These are phyloP conservation scores for Sonneratia caseolaris DNA, from an alignment of 345 rosid genomes.

Conservation along the genomic window DNA sequence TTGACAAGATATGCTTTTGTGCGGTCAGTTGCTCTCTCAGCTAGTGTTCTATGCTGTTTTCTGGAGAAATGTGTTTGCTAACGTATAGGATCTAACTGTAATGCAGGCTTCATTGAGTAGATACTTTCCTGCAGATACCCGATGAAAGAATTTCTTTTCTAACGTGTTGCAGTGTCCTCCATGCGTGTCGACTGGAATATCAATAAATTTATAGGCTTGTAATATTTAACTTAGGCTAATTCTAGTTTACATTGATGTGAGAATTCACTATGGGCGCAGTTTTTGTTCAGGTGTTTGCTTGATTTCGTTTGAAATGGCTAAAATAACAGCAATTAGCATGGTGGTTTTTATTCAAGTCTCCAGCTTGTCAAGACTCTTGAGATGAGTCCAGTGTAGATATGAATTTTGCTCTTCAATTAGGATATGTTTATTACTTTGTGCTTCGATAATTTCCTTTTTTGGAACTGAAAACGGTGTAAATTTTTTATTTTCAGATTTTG, in stretches of 20 bases:
- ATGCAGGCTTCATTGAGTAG: not conserved
- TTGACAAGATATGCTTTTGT: not conserved
- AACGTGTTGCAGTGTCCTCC: not conserved
- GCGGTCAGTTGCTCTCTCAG: not conserved
- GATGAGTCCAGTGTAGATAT: not conserved
- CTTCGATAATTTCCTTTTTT: not conserved
- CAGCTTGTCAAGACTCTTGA: not conserved
- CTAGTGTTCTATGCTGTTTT: not conserved
- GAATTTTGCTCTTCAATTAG: not conserved
- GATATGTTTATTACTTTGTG: not conserved
- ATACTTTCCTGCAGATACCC: not conserved
- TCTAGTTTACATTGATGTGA: not conserved
- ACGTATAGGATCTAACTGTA: not conserved
- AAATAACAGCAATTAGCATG: not conserved
- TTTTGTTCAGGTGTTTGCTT: not conserved
- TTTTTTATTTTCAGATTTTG: slow-evolving; percentile 46
- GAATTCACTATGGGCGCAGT: not conserved
- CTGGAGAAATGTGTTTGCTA: not conserved
- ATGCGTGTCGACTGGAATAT: not conserved
- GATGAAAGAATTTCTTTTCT: not conserved
- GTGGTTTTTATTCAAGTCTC: not conserved
- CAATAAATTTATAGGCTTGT: not conserved
- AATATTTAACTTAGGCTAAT: not conserved
- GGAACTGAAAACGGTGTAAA: not conserved
- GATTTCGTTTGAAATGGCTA: not conserved